Evolutionary conservation across 805 yeast species (phyloP).

Genomic region (Zygotorulaspora danielsina): DNA sequence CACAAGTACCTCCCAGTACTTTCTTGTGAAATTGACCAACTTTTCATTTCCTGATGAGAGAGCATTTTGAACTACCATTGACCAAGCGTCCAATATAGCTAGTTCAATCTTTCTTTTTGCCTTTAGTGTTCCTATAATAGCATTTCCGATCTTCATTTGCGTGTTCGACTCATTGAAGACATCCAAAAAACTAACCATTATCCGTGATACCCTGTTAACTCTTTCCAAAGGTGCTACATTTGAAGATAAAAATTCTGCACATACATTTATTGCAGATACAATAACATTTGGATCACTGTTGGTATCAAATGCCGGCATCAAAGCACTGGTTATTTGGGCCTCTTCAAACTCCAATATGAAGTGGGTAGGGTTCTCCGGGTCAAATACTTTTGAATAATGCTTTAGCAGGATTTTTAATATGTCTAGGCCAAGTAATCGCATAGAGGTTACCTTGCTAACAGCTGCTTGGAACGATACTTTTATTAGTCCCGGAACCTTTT

Average conservation of each 20-base stretch:
- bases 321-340: constrained; percentile 87
- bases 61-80: constrained; percentile 45
- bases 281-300: constrained; percentile 73
- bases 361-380: constrained; percentile 66
- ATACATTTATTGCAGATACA: constrained; percentile 69
- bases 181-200: constrained; percentile 63
- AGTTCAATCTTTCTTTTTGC: constrained; percentile 54
- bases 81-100: constrained; percentile 70
- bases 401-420: constrained; percentile 61
- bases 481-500: constrained; percentile 61
- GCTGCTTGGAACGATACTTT: constrained; percentile 78
- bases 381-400: constrained; percentile 56
- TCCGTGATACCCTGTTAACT: constrained; percentile 53
- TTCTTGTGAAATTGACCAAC: constrained; percentile 46
- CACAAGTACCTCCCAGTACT: constrained; percentile 55
- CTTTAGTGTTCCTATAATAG: constrained; percentile 42
- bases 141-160: constrained; percentile 51
- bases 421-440: constrained; percentile 62
- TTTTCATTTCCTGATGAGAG: constrained; percentile 33
- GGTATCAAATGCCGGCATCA: constrained; percentile 76
- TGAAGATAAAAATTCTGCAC: constrained; percentile 71
- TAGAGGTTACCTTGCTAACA: constrained; percentile 57
- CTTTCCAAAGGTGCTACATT: constrained; percentile 48
- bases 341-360: constrained; percentile 86
- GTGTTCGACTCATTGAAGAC: constrained; percentile 38